Conservation (phyloP, 768 basidiomycete species). For the Tricholoma flavovirens region DNA sequence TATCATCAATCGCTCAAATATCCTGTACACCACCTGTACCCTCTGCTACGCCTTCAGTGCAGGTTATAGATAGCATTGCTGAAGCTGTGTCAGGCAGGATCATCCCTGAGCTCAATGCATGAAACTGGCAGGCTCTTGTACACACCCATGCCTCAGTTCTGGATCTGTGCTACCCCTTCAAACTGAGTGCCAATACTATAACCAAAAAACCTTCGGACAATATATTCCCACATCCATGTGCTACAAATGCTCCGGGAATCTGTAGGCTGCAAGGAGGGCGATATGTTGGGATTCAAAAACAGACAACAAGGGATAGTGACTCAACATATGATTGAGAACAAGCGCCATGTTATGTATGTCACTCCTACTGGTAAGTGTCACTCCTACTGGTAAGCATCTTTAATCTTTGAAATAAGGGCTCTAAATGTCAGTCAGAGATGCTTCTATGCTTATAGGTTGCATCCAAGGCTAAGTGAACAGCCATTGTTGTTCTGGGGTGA, state of each 20-base stretch:
- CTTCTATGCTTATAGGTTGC: constrained; percentile 27
- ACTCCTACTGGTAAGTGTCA: constrained; percentile 5
- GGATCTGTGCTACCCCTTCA: neutral
- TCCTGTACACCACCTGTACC: neutral
- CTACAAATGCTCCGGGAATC: neutral
- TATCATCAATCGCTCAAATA: neutral
- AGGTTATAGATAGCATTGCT: neutral
- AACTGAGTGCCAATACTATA: neutral
- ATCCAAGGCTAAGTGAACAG: constrained; percentile 18
- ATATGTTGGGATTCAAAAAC: neutral
- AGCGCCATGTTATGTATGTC: constrained; percentile 6
- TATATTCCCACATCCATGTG: neutral
- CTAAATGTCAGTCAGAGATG: constrained; percentile 11
- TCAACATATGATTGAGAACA: constrained; percentile 3
- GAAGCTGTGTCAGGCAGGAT: neutral
- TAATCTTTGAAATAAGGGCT: constrained; percentile 1
- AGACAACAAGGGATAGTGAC: neutral
- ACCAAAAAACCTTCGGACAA: neutral
- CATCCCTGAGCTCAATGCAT: neutral
- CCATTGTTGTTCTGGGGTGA: constrained; percentile 28
- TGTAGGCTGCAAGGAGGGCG: neutral
- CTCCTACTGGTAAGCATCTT: neutral
- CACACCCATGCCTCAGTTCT: neutral
- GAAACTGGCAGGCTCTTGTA: neutral
- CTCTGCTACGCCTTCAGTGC: neutral